phyloP scores from a whole-genome alignment of 306 rosid genomes.

The Albizia julibrissin region DNA sequence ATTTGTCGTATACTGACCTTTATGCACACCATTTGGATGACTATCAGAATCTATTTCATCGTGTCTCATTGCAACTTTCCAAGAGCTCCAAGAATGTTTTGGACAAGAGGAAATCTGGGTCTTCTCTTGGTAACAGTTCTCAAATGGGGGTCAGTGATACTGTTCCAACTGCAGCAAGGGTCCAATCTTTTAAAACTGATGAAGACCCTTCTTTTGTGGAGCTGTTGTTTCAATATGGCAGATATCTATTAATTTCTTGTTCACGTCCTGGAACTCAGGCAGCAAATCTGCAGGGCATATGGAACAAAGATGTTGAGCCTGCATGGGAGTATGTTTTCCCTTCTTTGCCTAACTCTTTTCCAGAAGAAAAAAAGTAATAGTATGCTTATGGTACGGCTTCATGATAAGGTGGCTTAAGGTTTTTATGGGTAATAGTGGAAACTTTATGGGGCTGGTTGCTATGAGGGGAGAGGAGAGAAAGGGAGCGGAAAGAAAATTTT shows the following conservation, averaged over 20 bases:
- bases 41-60: slow-evolving; percentile 83
- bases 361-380: background rate
- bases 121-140: slow-evolving; percentile 35
- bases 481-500: too few species aligned
- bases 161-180: slow-evolving; percentile 80
- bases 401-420: slow-evolving; percentile 16
- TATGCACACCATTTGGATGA: slow-evolving; percentile 71
- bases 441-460: background rate
- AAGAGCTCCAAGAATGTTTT: slow-evolving; percentile 51
- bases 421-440: background rate
- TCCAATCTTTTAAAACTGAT: slow-evolving; percentile 73
- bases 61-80: slow-evolving; percentile 86
- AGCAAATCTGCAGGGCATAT: slow-evolving; percentile 91
- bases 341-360: slow-evolving; percentile 19
- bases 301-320: slow-evolving; percentile 80
- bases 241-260: slow-evolving; percentile 85
- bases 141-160: slow-evolving; percentile 41
- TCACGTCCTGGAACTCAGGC: slow-evolving; percentile 88
- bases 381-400: slow-evolving; percentile 6
- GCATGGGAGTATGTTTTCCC: slow-evolving; percentile 81
- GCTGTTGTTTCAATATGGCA: slow-evolving; percentile 90
- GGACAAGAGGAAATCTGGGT: slow-evolving; percentile 29
- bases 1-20: slow-evolving; percentile 60
- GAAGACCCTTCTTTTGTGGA: slow-evolving; percentile 95
- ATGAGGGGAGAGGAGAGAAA: too few species aligned